Conservation (phyloP, 2,329 filamentous ascomycete species). For the Pseudogymnoascus sp. region DNA sequence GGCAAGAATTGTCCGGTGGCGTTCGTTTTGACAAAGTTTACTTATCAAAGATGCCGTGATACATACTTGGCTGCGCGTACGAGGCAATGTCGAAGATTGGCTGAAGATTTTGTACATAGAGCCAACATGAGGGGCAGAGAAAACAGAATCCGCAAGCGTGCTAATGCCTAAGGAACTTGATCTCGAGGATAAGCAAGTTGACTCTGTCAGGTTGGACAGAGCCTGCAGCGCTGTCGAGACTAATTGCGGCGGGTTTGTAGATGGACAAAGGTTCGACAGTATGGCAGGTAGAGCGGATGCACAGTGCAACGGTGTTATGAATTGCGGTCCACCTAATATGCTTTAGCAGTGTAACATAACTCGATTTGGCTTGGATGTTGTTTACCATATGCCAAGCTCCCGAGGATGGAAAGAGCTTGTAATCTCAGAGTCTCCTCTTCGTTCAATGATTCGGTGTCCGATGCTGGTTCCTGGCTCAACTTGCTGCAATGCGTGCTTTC, state of each 20-base stretch:
- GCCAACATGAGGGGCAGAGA: conserved; percentile 51
- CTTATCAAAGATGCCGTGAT: conserved; percentile 49
- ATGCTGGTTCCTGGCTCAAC: conserved; percentile 36
- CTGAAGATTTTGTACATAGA: conserved; percentile 58
- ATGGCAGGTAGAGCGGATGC: conserved; percentile 61
- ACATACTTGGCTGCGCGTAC: conserved; percentile 51
- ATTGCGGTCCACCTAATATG: conserved; percentile 63
- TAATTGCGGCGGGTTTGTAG: conserved; percentile 54
- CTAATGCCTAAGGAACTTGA: conserved; percentile 39
- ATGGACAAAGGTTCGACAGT: conserved; percentile 59
- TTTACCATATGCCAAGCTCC: conserved; percentile 75
- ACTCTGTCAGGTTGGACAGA: conserved; percentile 61
- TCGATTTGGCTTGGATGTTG: background rate
- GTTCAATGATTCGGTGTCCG: conserved; percentile 32
- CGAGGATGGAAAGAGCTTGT: conserved; percentile 76
- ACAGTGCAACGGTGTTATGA: conserved; percentile 64
- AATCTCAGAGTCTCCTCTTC: conserved; percentile 61
- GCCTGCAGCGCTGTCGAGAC: conserved; percentile 66
- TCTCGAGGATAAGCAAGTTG: conserved; percentile 42
- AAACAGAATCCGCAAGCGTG: conserved; percentile 55
- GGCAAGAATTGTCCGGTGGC: conserved; percentile 62
- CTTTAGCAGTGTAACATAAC: conserved; percentile 1
- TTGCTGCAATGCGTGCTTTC: conserved; percentile 37
- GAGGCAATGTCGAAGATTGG: conserved; percentile 43
- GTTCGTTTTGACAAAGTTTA: conserved; percentile 56